Evolutionary conservation across 306 rosid genomes (phyloP), one percentile per base, ranked within the genome.

Genomic region (Spatholobus suberectus): DNA sequence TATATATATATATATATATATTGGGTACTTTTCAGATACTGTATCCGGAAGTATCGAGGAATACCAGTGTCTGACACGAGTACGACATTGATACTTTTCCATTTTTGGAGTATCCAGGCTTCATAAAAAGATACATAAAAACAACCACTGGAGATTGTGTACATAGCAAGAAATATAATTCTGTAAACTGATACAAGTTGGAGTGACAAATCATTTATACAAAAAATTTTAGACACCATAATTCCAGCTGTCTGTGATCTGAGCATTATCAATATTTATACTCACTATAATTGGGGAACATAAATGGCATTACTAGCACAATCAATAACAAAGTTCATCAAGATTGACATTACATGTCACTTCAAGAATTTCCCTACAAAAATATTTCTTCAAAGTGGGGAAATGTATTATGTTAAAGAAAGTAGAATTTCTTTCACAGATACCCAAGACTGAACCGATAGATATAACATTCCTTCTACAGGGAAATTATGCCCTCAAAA

Each of bases 141-240:
- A 5, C 12, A 72, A 49, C 27, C 51, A 20, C 44, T 27, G 61
- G 55, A 57, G 23, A 62, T 46, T 76, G 32, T 11, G 29, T 9
- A 37, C 13, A 29, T 40, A 67, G 11, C 8, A 32, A 80, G 26
- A 63, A 51, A 61, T 18, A 8, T 17, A 38, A 34, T 46, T 59
- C 38, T 18, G 15, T 52, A 72, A 72, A 65, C 57, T 73, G 43
- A 55, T 65, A 35, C 62, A 84, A 78, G 62, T 79, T 20, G 83
- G 55, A 38, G 63, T 4, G 32, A 70, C 68, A 44, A 68, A 68
- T n/a, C 32, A 23, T 26, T 15, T 17, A 13, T 14, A 59, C 9
- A 35, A 69, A 14, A 70, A 41, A n/a, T 4, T 26, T 35, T 32
- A 6, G 21, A 23, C 14, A 29, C 80, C 80, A 52, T 26, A 20